Evolutionary conservation across 148 eudicot genomes (phyloP).

Genomic region (Hydrangea macrophylla): DNA sequence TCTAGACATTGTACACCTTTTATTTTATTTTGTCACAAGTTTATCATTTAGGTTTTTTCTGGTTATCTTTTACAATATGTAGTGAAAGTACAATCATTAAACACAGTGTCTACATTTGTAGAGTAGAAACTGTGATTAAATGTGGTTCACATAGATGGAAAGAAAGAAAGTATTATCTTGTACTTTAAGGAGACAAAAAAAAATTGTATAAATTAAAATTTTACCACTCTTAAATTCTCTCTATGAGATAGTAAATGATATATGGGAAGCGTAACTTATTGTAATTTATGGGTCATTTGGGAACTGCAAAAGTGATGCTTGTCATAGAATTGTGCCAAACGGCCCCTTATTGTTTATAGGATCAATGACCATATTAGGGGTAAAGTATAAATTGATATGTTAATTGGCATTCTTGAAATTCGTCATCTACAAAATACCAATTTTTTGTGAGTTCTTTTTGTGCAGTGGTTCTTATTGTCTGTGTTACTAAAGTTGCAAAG

Average conservation of each 20-base stretch:
- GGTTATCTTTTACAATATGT: not conserved
- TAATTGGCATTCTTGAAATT: too few species aligned
- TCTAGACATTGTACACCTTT: too few species aligned
- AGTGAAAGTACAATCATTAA: not conserved
- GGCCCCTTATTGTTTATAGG: not conserved
- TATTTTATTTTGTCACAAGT: too few species aligned
- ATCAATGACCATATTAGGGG: not conserved
- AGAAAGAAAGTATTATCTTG: too few species aligned
- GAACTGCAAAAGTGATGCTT: not conserved
- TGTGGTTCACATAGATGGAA: not conserved
- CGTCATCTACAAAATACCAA: not conserved
- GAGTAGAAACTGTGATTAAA: not conserved
- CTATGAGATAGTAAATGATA: not conserved
- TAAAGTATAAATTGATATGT: not conserved
- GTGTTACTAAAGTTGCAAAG: constrained; percentile 80
- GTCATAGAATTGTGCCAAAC: not conserved
- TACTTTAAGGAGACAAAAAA: not conserved
- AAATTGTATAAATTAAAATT: not conserved
- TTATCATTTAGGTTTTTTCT: too few species aligned
- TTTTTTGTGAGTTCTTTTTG: not conserved
- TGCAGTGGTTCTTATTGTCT: constrained; percentile 67
- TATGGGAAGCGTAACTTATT: not conserved
- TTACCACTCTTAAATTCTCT: not conserved
- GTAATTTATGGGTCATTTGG: too few species aligned
- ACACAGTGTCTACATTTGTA: not conserved